Conservation (phyloP, 2,329 filamentous ascomycete species). For the Fusarium guadeloupense region DNA sequence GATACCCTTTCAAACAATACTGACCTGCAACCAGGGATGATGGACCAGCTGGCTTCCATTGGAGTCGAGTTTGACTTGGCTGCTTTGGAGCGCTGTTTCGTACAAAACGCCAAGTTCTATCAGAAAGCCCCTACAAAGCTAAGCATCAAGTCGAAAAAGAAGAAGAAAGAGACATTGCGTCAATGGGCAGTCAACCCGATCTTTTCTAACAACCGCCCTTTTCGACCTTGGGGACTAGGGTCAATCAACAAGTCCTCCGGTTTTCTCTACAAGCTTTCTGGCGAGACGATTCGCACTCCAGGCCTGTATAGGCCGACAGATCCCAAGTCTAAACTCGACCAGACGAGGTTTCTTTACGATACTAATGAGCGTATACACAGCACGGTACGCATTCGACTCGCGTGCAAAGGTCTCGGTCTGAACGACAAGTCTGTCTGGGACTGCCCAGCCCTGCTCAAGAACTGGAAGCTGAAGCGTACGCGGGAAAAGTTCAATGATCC, state of each 20-base stretch:
- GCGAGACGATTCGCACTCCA: constrained; percentile 56
- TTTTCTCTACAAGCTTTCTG: constrained; percentile 55
- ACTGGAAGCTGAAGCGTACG: constrained; percentile 56
- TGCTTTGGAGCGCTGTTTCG: constrained; percentile 54
- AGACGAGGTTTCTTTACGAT: constrained; percentile 55
- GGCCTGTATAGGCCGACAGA: constrained; percentile 59
- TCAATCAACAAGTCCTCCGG: constrained; percentile 52
- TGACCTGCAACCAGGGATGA: constrained; percentile 57
- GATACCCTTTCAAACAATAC: not conserved
- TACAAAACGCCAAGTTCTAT: constrained; percentile 48
- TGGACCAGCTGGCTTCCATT: constrained; percentile 63
- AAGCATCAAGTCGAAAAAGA: constrained; percentile 24
- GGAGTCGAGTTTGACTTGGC: constrained; percentile 59
- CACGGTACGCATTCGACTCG: constrained; percentile 63
- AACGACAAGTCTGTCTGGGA: constrained; percentile 60
- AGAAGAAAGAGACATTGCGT: constrained; percentile 16
- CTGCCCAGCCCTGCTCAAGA: constrained; percentile 54
- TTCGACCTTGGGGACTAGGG: constrained; percentile 60
- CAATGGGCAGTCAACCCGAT: constrained; percentile 61
- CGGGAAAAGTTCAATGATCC: constrained; percentile 48
- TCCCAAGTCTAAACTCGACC: constrained; percentile 49
- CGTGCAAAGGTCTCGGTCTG: constrained; percentile 59
- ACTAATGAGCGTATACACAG: constrained; percentile 66
- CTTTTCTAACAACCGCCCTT: constrained; percentile 57
- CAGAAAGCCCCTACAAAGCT: constrained; percentile 25